These are phyloP conservation scores for Scedosporium minutisporum DNA, from an alignment of 2,329 filamentous ascomycete species.

Conservation along the genomic window DNA sequence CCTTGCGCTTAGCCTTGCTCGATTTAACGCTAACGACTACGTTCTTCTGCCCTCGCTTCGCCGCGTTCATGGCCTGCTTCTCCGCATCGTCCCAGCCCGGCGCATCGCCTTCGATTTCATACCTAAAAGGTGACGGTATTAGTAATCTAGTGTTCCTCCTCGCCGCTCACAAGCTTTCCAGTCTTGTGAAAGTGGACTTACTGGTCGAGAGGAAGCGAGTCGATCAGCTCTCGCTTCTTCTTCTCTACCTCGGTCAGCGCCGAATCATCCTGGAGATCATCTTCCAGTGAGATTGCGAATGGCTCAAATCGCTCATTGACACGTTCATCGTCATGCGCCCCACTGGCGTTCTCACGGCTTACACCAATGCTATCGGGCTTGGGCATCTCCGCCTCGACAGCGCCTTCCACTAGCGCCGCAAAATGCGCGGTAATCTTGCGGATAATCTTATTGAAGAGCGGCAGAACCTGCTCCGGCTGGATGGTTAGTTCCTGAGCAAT, in stretches of 20 bases:
- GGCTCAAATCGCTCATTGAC: conserved; percentile 59
- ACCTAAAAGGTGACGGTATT: conserved; percentile 29
- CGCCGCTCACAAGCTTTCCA: background rate
- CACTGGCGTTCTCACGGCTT: conserved; percentile 48
- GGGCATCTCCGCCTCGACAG: conserved; percentile 59
- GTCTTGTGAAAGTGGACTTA: conserved; percentile 13
- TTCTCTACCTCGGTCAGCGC: conserved; percentile 60
- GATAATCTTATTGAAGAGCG: conserved; percentile 96
- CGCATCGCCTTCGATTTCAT: conserved; percentile 54
- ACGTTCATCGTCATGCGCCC: conserved; percentile 60
- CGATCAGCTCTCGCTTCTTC: conserved; percentile 80
- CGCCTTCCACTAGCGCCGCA: conserved; percentile 61
- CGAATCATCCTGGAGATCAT: conserved; percentile 78
- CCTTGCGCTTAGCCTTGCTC: conserved; percentile 69
- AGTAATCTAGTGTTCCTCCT: background rate
- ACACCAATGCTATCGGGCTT: conserved; percentile 46
- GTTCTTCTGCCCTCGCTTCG: conserved; percentile 45
- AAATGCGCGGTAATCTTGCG: conserved; percentile 79
- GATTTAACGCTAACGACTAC: conserved; percentile 73
- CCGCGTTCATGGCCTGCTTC: conserved; percentile 56
- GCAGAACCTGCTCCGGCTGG: conserved; percentile 68
- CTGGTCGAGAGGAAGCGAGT: conserved; percentile 79
- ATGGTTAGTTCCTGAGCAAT: conserved; percentile 71
- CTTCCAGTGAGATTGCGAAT: conserved; percentile 60
- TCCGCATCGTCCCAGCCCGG: conserved; percentile 62